A percentile compares a stretch with the other conserved stretches of the same genome.
phyloP scores from a whole-genome alignment of 805 yeast species.

The Diddensiella caesifluorescens region DNA sequence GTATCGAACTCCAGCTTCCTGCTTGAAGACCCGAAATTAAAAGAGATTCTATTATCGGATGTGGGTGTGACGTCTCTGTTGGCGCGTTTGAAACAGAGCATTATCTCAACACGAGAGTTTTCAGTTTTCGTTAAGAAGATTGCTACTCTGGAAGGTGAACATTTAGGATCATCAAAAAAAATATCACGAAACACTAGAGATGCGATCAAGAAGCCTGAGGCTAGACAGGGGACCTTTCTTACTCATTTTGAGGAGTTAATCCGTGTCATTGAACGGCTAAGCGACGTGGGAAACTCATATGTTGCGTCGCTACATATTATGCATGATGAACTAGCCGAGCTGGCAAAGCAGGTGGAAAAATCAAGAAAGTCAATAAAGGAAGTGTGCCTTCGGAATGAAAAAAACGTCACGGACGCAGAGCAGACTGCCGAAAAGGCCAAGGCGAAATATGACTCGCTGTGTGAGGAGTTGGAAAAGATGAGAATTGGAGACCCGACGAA shows the following conservation, averaged over 20 bases:
- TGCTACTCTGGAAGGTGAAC: slow-evolving; percentile 72
- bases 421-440: slow-evolving; percentile 84
- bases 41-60: slow-evolving; percentile 33
- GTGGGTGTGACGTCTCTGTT: slow-evolving; percentile 70
- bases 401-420: slow-evolving; percentile 78
- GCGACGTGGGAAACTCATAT: slow-evolving; percentile 67
- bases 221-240: slow-evolving; percentile 63
- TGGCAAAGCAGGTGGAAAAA: slow-evolving; percentile 63
- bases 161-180: slow-evolving; percentile 67
- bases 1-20: slow-evolving; percentile 19
- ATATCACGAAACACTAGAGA: slow-evolving; percentile 54
- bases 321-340: slow-evolving; percentile 75
- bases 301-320: slow-evolving; percentile 75
- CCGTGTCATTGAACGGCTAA: slow-evolving; percentile 70
- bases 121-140: slow-evolving; percentile 72
- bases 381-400: slow-evolving; percentile 73
- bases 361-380: slow-evolving; percentile 77
- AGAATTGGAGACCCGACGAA: slow-evolving; percentile 77
- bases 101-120: slow-evolving; percentile 80
- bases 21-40: slow-evolving; percentile 32
- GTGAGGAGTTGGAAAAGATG: slow-evolving; percentile 81
- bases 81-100: slow-evolving; percentile 68
- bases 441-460: slow-evolving; percentile 64
- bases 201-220: slow-evolving; percentile 41
- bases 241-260: slow-evolving; percentile 62